Evolutionary conservation across 2,329 filamentous ascomycete species (phyloP), one percentile per base, ranked within the genome.

Genomic region (Calonectria montana): DNA sequence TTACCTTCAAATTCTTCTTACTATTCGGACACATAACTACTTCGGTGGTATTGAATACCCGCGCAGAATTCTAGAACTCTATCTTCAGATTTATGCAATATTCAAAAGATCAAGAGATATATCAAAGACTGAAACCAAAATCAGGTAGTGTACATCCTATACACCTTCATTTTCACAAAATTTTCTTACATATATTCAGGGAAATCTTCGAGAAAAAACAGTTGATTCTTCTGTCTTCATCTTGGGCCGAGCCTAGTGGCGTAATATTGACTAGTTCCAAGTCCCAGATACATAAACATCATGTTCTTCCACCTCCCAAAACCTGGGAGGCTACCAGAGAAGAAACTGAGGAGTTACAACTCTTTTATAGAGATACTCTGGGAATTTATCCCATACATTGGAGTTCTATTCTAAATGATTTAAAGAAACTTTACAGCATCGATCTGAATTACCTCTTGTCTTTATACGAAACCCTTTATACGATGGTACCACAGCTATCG

Each of bases 61-160:
- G 0, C 75, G 75, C 13, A 74, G 76, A 18, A 72, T 78, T 8
- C 7, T 77, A 64, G 72, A 78, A n/a, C 53, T 78, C 2, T 78
- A 78, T 62, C 76, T 78, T 27, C 69, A 75, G 3, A 78, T 78
- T 25, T 67, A 78, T 47, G 73, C 72, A n/a, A 67, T 72, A 16
- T 77, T 74, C 12, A 75, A 74, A 21, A 70, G 70, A 10, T 76
- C 75, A 0, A 70, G 65, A 10, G 70, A 78, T 25, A 1, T 21
- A 13, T 1, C 5, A 10, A 13, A 12, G 4, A 66, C 61, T 6
- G 68, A 68, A 18, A 53, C 74, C 9, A 69, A 67, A 73, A 72
- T 78, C 65, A 78, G 76, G 76, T 77, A 41, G 16, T 39, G 37
- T 4, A 35, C 12, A 35, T 35, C 7, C 31, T 12, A 6, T 6